A percentile compares a stretch with the other conserved stretches of the same genome.
These are phyloP conservation scores for Fusarium sororula DNA, from an alignment of 2,329 filamentous ascomycete genomes.

Conservation along the genomic window DNA sequence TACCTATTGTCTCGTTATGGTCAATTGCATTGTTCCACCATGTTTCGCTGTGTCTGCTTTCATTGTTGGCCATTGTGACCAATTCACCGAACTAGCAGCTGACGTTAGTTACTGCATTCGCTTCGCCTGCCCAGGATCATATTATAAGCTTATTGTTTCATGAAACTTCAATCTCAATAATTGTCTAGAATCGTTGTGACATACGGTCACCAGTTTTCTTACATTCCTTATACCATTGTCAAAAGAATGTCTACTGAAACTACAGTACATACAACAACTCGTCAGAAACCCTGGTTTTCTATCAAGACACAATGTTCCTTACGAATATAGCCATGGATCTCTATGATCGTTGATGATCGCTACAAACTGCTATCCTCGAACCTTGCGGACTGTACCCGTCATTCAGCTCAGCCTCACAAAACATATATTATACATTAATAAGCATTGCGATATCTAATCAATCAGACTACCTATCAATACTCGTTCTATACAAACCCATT, in stretches of 20 bases:
- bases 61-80: background rate
- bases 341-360: background rate
- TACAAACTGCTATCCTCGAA: background rate
- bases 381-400: background rate
- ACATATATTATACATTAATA: background rate
- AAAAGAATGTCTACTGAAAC: background rate
- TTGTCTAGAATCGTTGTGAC: background rate
- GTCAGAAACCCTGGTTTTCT: no score
- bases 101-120: background rate
- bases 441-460: no score
- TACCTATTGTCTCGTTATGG: background rate
- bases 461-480: background rate
- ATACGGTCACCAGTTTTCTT: background rate
- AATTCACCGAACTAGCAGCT: no score
- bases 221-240: background rate
- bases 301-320: background rate
- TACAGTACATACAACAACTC: background rate
- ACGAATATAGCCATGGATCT: background rate
- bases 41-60: background rate
- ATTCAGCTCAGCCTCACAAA: background rate
- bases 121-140: background rate
- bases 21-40: background rate
- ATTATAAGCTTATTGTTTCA: background rate
- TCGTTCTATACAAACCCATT: background rate
- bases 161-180: background rate